Evolutionary conservation across 805 yeast species (phyloP).

Genomic region (Myxozyma sirexii): DNA sequence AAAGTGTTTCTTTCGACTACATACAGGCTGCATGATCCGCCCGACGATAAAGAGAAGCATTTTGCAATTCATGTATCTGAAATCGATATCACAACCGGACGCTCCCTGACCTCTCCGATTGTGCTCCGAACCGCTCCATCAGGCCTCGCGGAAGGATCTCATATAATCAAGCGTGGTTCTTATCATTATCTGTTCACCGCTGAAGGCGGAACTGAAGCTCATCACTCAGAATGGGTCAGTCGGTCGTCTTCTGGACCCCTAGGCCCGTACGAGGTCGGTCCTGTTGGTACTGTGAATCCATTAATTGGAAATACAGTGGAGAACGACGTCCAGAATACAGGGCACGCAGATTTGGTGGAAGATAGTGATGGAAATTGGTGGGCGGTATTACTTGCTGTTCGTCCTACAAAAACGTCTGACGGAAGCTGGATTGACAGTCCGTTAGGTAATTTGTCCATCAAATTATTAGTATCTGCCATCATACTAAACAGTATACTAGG

Average conservation of each 20-base stretch:
- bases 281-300: constrained; percentile 6
- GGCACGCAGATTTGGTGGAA: constrained; percentile 13
- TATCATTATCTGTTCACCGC: constrained; percentile 12
- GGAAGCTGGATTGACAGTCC: constrained; percentile 2
- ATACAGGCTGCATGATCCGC: constrained; percentile 8
- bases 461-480: neutral
- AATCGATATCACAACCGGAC: constrained; percentile 9
- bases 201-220: constrained; percentile 15
- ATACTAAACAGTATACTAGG: neutral
- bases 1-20: constrained; percentile 13
- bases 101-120: neutral
- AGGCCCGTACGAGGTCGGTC: constrained; percentile 14
- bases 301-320: neutral
- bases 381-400: constrained; percentile 15
- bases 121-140: constrained; percentile 2
- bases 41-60: neutral
- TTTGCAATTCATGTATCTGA: constrained; percentile 14
- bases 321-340: constrained; percentile 12
- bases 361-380: constrained; percentile 9
- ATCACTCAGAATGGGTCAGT: constrained; percentile 13
- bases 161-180: constrained; percentile 1
- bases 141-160: constrained; percentile 15
- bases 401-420: neutral
- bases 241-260: neutral
- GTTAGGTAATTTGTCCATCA: neutral